Evolutionary conservation across 169 alveolate genomes (phyloP).

Genomic region (Neospora caninum): DNA sequence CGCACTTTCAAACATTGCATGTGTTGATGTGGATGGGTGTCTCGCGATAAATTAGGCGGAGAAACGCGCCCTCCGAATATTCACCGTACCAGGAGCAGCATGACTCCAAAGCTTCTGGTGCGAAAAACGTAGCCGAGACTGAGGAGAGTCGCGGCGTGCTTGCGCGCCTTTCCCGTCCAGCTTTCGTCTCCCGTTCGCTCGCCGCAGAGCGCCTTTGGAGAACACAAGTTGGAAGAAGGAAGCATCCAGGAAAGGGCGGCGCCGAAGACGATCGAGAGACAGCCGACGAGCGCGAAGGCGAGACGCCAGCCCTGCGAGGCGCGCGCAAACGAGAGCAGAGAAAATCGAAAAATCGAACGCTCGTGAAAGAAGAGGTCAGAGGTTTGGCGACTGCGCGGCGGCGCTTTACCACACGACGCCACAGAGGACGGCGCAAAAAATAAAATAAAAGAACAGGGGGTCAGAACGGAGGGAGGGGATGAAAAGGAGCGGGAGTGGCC

Average conservation of each 20-base stretch:
- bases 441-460: too few relatives aligned
- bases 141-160: background rate
- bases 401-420: too few relatives aligned
- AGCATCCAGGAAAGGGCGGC: background rate
- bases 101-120: background rate
- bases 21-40: too few relatives aligned
- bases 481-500: too few relatives aligned
- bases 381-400: too few relatives aligned
- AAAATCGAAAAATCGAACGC: background rate
- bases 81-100: background rate
- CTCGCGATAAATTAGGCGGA: too few relatives aligned
- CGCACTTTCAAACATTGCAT: too few relatives aligned
- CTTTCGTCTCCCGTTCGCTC: background rate
- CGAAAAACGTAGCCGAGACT: background rate
- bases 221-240: background rate
- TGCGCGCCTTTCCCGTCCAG: background rate
- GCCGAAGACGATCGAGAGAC: slow-evolving; percentile 33
- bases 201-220: background rate
- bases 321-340: background rate
- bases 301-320: slow-evolving; percentile 72
- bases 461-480: too few relatives aligned
- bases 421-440: background rate
- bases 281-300: slow-evolving; percentile 70
- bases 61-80: too few relatives aligned
- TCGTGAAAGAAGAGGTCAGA: too few relatives aligned